Evolutionary conservation across 306 rosid species (phyloP), one percentile per base, ranked within the genome.

Genomic region (Prosopis cineraria): DNA sequence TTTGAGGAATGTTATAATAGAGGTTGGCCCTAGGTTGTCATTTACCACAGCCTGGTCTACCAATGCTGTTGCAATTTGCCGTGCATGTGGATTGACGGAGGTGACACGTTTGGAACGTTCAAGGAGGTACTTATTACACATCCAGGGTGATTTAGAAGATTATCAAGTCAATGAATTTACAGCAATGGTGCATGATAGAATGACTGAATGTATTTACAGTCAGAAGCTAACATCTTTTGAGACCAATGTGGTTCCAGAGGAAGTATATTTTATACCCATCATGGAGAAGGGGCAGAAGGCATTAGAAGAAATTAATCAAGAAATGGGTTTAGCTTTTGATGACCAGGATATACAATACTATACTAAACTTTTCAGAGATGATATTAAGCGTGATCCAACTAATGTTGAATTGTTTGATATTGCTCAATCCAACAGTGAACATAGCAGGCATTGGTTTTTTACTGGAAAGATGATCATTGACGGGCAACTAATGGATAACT

Each of bases 371-470:
- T 91, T 91, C 83, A 82, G 85, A 56, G 96, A 91, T 27, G 97
- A 93, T 64, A 90, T 93, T 40, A 82, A 86, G 86, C 87, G 96
- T 30, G 84, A 93, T 78, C 98, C 98, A 79, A 86, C 96, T 1
- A 91, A 90, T 14, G 97, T 93, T 68, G 98, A 93, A 41, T 70
- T 93, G 58, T 93, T 93, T 81, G 98, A 93, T 78, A 91, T 93
- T 77, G 98, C 98, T 8, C 98, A 93, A 70, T 93, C 98, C 52
- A 91, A 93, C 79, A 91, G 97, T 41, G 97, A 93, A 78, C 98
- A 93, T 48, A 90, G 98, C 74, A 88, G 98, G 75, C 98, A 91
- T 68, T 93, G 98, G 98, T 91, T 93, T 89, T 93, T 93, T 66
- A 89, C 93, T 41, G 97, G 96, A 37, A 91, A 90, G 67, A 87